Base-by-base conservation (phyloP, 495 filamentous ascomycete genomes). In the Friedmanniomyces simplex region DNA sequence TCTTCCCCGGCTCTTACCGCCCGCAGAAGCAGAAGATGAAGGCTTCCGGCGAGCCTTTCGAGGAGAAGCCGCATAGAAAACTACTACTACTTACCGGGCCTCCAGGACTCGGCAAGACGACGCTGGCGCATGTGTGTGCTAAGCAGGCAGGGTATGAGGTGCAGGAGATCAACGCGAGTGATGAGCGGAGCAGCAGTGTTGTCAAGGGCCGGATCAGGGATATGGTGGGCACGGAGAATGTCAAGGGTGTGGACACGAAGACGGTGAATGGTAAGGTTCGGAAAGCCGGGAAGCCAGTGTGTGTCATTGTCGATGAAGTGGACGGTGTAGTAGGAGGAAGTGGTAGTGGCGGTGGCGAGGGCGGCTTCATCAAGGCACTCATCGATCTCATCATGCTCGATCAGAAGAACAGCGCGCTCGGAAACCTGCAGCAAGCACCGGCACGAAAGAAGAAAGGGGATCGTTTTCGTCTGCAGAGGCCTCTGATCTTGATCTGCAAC, bases 71-170 rank as follows among this genome's bases (percentile, higher is more conserved):
- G 18, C 87, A 91, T 60, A 76, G 85, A 53, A 97, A 96, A 68
- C 88, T 98, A 26, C 74, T 98, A 32, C 76, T 98, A 63, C 73
- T 98, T 1, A 88, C 89, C 37, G 93, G 93, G 0, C 88, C 91
- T 8, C 91, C 93, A 1, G 93, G 93, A 4, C 75, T 98, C 14
- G 93, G 93, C 13, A 98, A 98, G 74, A 98, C 93, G 0, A 98
- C 93, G 0, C 69, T 98, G 30, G 94, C 93, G 1, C 93, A 98
- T 71, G 93, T 98, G 8, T 96, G 93, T 68, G 93, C 93, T 0
- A 82, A 77, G 62, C 93, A 98, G 66, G 91, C 93, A 14, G 93
- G 93, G 18, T 98, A 96, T 66, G 91, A 96, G 63, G 86, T 95
- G 3, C 78, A 96, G 58, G 87, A 91, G 68, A 89, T 91, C 69